These are phyloP conservation scores for Ogataea kodamae DNA, from an alignment of 805 yeast genomes.

Conservation along the genomic window DNA sequence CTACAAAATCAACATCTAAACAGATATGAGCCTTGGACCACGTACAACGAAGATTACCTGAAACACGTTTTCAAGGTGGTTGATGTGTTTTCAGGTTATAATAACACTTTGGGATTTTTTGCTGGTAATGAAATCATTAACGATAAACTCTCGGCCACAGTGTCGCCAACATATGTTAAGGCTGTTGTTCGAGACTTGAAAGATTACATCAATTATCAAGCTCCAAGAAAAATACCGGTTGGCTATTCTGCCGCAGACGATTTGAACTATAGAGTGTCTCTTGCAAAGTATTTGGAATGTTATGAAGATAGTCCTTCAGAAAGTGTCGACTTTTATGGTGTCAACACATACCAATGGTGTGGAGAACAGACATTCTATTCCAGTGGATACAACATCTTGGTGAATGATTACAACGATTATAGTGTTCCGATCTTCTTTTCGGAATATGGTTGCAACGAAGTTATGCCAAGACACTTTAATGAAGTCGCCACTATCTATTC, in stretches of 20 bases:
- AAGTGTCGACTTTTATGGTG: slow-evolving; percentile 76
- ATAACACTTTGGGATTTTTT: slow-evolving; percentile 86
- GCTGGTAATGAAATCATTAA: slow-evolving; percentile 91
- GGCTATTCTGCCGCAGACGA: slow-evolving; percentile 98
- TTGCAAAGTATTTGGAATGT: slow-evolving; percentile 80
- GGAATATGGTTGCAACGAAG: slow-evolving; percentile 88
- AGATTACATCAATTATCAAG: slow-evolving; percentile 54
- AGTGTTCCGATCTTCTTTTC: slow-evolving; percentile 81
- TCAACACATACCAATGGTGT: slow-evolving; percentile 81
- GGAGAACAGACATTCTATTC: slow-evolving; percentile 80
- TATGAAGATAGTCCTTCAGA: slow-evolving; percentile 48
- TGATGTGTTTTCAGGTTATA: slow-evolving; percentile 76
- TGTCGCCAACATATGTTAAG: slow-evolving; percentile 73
- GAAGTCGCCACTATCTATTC: slow-evolving; percentile 73
- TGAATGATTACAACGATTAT: slow-evolving; percentile 64
- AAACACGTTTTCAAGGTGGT: slow-evolving; percentile 75
- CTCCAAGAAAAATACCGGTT: slow-evolving; percentile 72
- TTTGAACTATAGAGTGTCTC: slow-evolving; percentile 65
- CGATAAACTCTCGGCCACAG: slow-evolving; percentile 65
- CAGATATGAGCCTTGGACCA: slow-evolving; percentile 90
- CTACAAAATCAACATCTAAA: slow-evolving; percentile 72
- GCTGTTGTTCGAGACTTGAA: slow-evolving; percentile 82
- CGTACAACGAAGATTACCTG: slow-evolving; percentile 68
- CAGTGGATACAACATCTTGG: slow-evolving; percentile 71
- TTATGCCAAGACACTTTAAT: slow-evolving; percentile 72